Percentiles rank a stretch among this genome's conserved stretches.
Conservation (phyloP, 768 basidiomycete species). For the Pleurotus tuber-regium region DNA sequence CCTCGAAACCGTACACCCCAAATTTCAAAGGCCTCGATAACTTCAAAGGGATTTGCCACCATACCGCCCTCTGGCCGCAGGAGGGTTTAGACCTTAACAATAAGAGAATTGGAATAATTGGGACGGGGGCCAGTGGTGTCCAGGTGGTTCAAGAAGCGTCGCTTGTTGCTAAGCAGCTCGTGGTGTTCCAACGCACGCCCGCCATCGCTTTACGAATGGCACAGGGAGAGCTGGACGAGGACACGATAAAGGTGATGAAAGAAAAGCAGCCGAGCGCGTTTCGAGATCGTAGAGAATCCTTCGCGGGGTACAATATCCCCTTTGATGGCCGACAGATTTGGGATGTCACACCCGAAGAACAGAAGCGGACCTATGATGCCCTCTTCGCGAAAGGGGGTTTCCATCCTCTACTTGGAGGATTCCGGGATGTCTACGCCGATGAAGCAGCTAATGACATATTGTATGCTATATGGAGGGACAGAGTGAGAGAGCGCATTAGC, state of each 20-base stretch:
- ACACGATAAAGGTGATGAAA: slow-evolving; percentile 17
- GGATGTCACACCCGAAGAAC: slow-evolving; percentile 13
- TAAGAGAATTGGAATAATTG: slow-evolving; percentile 25
- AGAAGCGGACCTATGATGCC: slow-evolving; percentile 16
- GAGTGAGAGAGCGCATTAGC: slow-evolving; percentile 16
- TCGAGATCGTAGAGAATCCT: slow-evolving; percentile 18
- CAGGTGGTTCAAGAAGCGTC: slow-evolving; percentile 24
- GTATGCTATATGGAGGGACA: slow-evolving; percentile 24
- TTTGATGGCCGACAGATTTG: slow-evolving; percentile 12
- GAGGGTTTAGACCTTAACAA: slow-evolving; percentile 18
- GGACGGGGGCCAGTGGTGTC: slow-evolving; percentile 26
- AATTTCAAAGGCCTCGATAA: slow-evolving; percentile 18
- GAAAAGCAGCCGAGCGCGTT: slow-evolving; percentile 17
- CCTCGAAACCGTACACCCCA: slow-evolving; percentile 22
- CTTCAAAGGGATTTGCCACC: slow-evolving; percentile 23
- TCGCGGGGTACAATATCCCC: slow-evolving; percentile 16
- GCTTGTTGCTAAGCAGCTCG: slow-evolving; percentile 17
- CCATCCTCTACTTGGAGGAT: slow-evolving; percentile 16
- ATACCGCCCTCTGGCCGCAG: slow-evolving; percentile 24
- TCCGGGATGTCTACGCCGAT: slow-evolving; percentile 16
- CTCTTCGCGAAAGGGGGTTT: slow-evolving; percentile 21
- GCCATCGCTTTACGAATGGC: slow-evolving; percentile 47
- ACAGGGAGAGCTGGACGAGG: slow-evolving; percentile 58
- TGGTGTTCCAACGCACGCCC: slow-evolving; percentile 35
- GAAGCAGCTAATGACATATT: slow-evolving; percentile 18